Base-by-base conservation (phyloP, 441 rosid genomes). In the Viola pubescens region DNA sequence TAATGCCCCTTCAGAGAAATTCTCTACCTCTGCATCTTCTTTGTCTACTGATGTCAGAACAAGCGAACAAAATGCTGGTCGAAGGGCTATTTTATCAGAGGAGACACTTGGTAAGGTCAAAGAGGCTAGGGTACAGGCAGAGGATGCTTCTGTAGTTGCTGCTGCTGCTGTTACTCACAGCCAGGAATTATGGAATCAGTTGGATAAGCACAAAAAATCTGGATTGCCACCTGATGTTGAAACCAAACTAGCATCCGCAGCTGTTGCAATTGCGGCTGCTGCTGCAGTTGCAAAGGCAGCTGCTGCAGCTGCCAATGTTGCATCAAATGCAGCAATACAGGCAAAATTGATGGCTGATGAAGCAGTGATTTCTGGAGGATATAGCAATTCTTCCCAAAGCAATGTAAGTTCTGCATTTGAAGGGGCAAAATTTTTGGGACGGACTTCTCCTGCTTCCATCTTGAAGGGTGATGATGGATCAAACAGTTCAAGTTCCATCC, bases 211-310 rank as follows among this genome's bases (percentile, higher is more conserved):
- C 62, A 84, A 73, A 67, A 74, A 72, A 69, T 67, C 81, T 26
- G 84, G 85, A 49, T 75, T 82, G 66, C 77, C 61, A 48, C 61
- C 82, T 39, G 94, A 83, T 61, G 77, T 71, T 54, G 89, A 91
- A 81, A 75, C 78, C 54, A 82, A 74, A 59, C 68, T 94, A 75
- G 82, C 89, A 64, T 83, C 87, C 19, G 96, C 98, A 56, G 89
- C 92, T 54, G 82, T 78, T 79, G 88, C 96, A 19, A 69, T 84
- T 61, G 84, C 95, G 49, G 89, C 96, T 13, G 97, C 99, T 3
- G 89, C 91, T 67, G 87, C 99, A 54, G 97, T 91, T 79, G 99
- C 98, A 46, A 91, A 81, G 75, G 97, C 98, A 10, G 99, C 99
- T 37, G 94, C 99, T 56, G 95, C 95, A 9, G 97, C 95, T 52